Percentiles rank a stretch among this genome's conserved stretches.
Evolutionary conservation across 306 rosid genomes (phyloP).

Genomic region (Mimosa pudica): DNA sequence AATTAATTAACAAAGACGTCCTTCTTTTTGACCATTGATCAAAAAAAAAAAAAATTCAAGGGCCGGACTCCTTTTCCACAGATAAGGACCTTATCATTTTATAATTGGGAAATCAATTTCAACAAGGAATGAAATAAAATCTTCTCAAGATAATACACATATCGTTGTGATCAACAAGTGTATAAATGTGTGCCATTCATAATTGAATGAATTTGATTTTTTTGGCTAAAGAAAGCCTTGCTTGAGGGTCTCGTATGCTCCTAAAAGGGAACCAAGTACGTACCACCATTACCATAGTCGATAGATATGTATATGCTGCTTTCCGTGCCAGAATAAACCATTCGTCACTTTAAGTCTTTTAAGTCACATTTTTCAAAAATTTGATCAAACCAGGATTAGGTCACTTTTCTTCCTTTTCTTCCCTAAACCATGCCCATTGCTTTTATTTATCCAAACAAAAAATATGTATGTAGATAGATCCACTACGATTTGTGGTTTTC

Average conservation of each 20-base stretch:
- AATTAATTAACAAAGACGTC: neutral
- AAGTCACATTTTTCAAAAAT: neutral
- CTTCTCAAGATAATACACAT: neutral
- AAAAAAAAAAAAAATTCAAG: no score
- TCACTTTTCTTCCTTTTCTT: neutral
- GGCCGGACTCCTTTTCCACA: neutral
- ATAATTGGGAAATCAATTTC: neutral
- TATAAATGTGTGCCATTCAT: neutral
- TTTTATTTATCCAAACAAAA: neutral
- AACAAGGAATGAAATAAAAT: neutral
- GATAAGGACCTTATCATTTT: neutral
- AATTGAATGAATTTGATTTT: neutral
- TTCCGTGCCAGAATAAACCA: neutral
- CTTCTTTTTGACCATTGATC: neutral
- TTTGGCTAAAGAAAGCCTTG: neutral
- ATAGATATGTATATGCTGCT: neutral
- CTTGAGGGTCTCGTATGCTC: neutral
- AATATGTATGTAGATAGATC: no score
- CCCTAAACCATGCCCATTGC: neutral
- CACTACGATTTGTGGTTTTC: neutral
- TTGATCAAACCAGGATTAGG: neutral
- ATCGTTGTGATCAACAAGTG: neutral
- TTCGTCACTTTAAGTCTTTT: neutral
- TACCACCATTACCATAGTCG: neutral
- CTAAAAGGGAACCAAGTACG: slow-evolving; percentile 4